Evolutionary conservation across 306 rosid species (phyloP), one percentile per base, ranked within the genome.

Genomic region (Corylus heterophylla): DNA sequence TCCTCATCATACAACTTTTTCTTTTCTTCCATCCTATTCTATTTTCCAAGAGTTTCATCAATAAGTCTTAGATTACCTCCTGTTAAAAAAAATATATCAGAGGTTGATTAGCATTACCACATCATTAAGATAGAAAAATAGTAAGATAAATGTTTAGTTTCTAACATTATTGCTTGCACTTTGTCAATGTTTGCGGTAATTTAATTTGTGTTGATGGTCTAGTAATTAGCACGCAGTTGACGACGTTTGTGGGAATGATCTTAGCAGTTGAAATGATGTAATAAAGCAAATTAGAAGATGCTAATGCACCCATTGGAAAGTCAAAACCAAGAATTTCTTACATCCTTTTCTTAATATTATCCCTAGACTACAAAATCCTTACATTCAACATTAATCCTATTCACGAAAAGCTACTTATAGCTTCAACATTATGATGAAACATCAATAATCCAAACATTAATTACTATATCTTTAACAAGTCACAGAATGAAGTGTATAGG

Each of bases 1-100:
- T 87, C 80, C 74, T 88, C 55, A 83, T 86, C 79, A 75, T 86
- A 49, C 14, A 31, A 54, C 76, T 77, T 78, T 77, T 78, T 61
- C 16, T 45, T 67, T 72, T 73, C 71, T 69, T 78, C 22, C 74
- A 58, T 75, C 50, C 76, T 74, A 66, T 74, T 83, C 69, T 70
- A 31, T 31, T 3, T 31, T 31, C 35, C 3, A 31, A 31, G 35
- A 31, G 35, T 31, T 31, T 31, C 35, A 3, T 39, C 4, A 39
- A 39, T 39, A 4, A 39, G 4, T 5, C 4, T 5, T 39, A 3
- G 44, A 39, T 3, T 39, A 39, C 3, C 0, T 39, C 44, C 44
- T 39, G 44, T 39, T 4, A 39, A 39, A 39, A 39, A 39, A 39
- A 4, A 39, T 3, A 39, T 3, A 39, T 39, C 6, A 4, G 4